Percentiles rank a stretch among this genome's conserved stretches.
phyloP scores from a whole-genome alignment of 257 asterid species.

The Parsonsia alboflavescens region DNA sequence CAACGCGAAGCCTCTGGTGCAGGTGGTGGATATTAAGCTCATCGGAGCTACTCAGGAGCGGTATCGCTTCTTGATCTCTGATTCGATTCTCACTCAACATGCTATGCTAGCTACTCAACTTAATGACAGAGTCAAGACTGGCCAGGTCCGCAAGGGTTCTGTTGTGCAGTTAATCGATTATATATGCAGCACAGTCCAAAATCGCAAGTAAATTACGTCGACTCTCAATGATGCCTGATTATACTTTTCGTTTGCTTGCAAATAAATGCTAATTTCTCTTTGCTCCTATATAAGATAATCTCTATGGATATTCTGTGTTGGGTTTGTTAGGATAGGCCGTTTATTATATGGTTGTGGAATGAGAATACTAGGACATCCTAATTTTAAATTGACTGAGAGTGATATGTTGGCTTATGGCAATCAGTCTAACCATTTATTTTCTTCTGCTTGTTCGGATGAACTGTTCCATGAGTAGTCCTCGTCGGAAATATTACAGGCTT shows the following conservation, averaged over 20 bases:
- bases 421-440: neutral
- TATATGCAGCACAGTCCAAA: conserved; percentile 67
- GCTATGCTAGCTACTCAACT: conserved; percentile 97
- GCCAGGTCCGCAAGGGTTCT: conserved; percentile 65
- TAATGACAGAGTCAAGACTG: conserved; percentile 60
- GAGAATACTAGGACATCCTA: neutral
- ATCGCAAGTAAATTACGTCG: conserved; percentile 54
- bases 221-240: neutral
- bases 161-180: conserved; percentile 86
- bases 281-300: neutral
- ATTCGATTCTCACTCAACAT: conserved; percentile 64
- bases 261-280: neutral
- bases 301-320: neutral
- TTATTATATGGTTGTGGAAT: neutral
- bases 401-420: too few relatives aligned
- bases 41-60: conserved; percentile 72
- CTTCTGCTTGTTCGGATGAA: neutral
- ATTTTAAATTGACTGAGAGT: neutral
- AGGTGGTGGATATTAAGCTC: conserved; percentile 80
- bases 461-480: neutral
- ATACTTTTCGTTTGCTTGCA: neutral
- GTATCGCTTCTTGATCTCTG: conserved; percentile 69
- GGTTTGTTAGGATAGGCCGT: neutral
- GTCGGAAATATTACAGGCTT: neutral
- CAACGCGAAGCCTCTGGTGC: conserved; percentile 87